Evolutionary conservation across 306 rosid genomes (phyloP).

Genomic region (Morella rubra): DNA sequence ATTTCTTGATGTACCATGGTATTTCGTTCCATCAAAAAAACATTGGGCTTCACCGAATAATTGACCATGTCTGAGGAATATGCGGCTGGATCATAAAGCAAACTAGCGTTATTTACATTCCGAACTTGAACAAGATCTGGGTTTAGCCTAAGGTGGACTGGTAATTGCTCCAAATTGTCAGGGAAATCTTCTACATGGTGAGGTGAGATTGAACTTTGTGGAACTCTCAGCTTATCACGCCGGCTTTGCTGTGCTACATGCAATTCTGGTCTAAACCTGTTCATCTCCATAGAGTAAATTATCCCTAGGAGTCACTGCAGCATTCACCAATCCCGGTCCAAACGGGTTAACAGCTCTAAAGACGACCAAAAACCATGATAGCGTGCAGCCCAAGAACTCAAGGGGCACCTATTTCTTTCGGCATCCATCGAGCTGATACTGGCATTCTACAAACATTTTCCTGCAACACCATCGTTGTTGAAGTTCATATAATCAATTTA

Average conservation of each 20-base stretch:
- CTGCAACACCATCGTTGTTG: background rate
- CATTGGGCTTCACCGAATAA: conserved; percentile 36
- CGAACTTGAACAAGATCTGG: conserved; percentile 56
- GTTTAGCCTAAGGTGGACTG: conserved; percentile 31
- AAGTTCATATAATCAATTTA: background rate
- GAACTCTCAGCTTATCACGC: conserved; percentile 77
- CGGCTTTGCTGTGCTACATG: conserved; percentile 90
- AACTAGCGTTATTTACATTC: conserved; percentile 47
- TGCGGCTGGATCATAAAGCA: conserved; percentile 49
- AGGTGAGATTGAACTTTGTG: conserved; percentile 22
- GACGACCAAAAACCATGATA: background rate
- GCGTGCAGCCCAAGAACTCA: background rate
- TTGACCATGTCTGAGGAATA: conserved; percentile 46
- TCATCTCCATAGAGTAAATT: conserved; percentile 49
- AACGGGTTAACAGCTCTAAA: background rate
- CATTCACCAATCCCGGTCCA: background rate
- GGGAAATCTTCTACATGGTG: conserved; percentile 34
- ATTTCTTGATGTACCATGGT: conserved; percentile 29
- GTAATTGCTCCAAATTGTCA: conserved; percentile 32
- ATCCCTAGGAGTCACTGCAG: background rate
- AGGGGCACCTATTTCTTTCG: background rate
- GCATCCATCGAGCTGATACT: background rate
- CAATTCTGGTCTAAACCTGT: conserved; percentile 56
- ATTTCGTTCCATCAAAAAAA: conserved; percentile 25
- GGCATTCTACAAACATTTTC: background rate